Base-by-base conservation (phyloP, 306 rosid species). In the Casuarina glauca region DNA sequence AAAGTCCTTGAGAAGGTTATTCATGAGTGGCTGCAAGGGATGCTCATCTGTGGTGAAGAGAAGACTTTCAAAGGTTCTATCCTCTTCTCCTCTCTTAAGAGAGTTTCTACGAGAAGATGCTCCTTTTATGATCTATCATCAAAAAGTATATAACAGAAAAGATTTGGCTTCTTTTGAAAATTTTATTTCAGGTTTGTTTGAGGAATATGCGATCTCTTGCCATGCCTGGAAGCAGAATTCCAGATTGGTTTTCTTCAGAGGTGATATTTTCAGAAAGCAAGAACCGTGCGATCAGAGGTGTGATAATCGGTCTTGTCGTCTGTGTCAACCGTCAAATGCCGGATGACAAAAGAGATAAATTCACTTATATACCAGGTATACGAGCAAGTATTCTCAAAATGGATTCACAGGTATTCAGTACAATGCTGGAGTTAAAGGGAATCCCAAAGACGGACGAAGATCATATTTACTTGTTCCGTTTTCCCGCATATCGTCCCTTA, bases 171-270 rank as follows among this genome's bases (percentile, higher is more conserved):
- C 50, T 73, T 49, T 26, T 32, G 42, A 54, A 6, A 68, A 45
- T 57, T 83, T 12, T 26, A 8, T 74, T 73, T 82, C 89, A 91
- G 97, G 78, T 79, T 26, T 80, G 86, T 61, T 35, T 89, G 73
- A 88, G 91, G 86, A 88, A 91, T 58, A 46, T 86, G 55, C 58
- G 63, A 62, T 83, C 73, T 81, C 78, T 91, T 77, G 86, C 85
- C 69, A 91, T 86, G 82, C 97, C 92, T 3, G 94, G 97, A 80
- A 75, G 78, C 64, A 79, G 53, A 71, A 77, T 91, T 63, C 97
- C 97, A 7, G 80, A 82, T 69, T 89, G 94, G 94, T 82, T 89
- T 76, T 78, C 85, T 48, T 76, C 81, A 78, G 78, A 79, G 55
- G 54, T 88, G 4, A 80, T 62, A 70, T 86, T 86, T 74, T 74